Evolutionary conservation across 805 yeast species (phyloP).

Genomic region (Wickerhamomyces ciferrii): DNA sequence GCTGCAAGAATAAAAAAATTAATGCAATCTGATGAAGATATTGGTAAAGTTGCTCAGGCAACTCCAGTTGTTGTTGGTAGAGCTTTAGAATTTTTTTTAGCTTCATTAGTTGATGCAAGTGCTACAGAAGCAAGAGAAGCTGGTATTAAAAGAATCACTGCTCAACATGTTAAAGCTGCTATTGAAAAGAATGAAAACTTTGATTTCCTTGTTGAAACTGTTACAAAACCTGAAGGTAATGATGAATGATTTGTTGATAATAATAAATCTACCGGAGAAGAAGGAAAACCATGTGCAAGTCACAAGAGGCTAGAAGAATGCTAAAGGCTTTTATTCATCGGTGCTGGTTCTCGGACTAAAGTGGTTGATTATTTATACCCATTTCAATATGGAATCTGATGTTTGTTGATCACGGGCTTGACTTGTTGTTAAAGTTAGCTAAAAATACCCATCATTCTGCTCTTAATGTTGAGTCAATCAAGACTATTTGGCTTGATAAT

Average conservation of each 20-base stretch:
- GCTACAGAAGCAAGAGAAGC: constrained; percentile 69
- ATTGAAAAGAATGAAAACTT: constrained; percentile 84
- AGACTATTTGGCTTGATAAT: too few relatives aligned
- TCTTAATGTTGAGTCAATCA: too few relatives aligned
- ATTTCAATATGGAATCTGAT: too few relatives aligned
- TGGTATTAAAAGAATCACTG: constrained; percentile 77
- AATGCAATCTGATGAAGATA: constrained; percentile 97
- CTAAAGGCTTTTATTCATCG: too few relatives aligned
- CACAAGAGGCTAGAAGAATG: too few relatives aligned
- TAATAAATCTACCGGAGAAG: too few relatives aligned
- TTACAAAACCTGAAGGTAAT: constrained; percentile 18
- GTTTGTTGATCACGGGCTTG: too few relatives aligned
- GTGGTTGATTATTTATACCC: too few relatives aligned
- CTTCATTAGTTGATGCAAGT: constrained; percentile 81
- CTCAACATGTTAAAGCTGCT: constrained; percentile 79
- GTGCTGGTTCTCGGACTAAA: too few relatives aligned
- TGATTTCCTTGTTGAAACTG: constrained; percentile 77
- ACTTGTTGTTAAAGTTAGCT: too few relatives aligned
- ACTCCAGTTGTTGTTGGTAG: constrained; percentile 98
- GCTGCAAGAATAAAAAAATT: constrained; percentile 92
- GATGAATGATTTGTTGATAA: background rate
- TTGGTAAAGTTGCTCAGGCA: constrained; percentile 97
- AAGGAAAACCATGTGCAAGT: too few relatives aligned
- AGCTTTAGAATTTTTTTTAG: constrained; percentile 88
- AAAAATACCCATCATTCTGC: too few relatives aligned